Conservation (phyloP, 305 asterid genomes). For the Rubia balearica region DNA sequence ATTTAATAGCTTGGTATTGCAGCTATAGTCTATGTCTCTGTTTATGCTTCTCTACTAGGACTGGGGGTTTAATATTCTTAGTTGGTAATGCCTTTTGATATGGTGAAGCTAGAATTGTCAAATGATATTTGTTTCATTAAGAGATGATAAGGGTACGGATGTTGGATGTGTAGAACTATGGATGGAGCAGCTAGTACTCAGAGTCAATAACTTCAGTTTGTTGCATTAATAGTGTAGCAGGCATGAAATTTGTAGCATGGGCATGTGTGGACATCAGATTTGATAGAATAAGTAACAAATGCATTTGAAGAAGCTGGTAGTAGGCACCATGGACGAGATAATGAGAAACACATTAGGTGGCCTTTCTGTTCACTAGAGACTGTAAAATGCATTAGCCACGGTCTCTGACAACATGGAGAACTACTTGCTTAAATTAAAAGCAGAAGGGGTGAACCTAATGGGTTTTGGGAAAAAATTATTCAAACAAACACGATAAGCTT, state of each 20-base stretch:
- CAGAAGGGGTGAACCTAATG: too few relatives aligned
- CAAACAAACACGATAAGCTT: not conserved
- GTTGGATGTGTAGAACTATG: not conserved
- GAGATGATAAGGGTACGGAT: not conserved
- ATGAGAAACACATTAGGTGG: not conserved
- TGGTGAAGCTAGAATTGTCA: not conserved
- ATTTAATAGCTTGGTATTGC: not conserved
- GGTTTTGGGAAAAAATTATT: not conserved
- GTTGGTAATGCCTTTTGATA: not conserved
- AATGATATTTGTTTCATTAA: not conserved
- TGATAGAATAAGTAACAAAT: too few relatives aligned
- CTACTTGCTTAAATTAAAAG: not conserved
- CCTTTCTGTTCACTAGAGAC: not conserved
- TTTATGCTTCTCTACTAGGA: not conserved
- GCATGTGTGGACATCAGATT: not conserved
- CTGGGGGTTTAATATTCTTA: not conserved
- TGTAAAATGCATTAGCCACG: not conserved
- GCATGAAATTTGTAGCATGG: not conserved
- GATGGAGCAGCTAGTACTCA: not conserved
- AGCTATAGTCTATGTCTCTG: not conserved
- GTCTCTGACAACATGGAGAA: not conserved
- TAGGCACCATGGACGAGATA: not conserved
- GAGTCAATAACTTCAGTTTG: not conserved
- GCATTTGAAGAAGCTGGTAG: not conserved
- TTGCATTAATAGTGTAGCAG: not conserved